These are phyloP conservation scores for Strobilomyces echinocephalus DNA, from an alignment of 768 basidiomycete species.

Conservation along the genomic window DNA sequence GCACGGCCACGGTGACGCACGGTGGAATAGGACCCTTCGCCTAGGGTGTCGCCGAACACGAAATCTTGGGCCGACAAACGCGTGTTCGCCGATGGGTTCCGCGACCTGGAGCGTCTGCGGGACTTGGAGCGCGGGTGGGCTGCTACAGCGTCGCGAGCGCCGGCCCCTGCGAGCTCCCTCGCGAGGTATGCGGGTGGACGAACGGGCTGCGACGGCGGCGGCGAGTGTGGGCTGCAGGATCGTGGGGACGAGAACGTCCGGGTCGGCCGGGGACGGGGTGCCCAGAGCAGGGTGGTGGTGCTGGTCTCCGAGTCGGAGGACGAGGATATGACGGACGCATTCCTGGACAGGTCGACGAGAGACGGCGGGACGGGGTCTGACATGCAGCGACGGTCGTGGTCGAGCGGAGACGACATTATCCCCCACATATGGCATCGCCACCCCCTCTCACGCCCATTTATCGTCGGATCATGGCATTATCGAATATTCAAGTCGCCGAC, in stretches of 20 bases:
- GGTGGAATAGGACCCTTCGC: slow-evolving; percentile 80
- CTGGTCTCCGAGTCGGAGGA: slow-evolving; percentile 52
- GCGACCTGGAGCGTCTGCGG: slow-evolving; percentile 35
- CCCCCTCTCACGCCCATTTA: background rate
- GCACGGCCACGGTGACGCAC: slow-evolving; percentile 40
- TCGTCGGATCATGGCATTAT: background rate
- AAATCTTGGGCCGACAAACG: slow-evolving; percentile 57
- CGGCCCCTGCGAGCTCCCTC: slow-evolving; percentile 46
- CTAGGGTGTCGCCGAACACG: slow-evolving; percentile 66
- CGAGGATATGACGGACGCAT: slow-evolving; percentile 71
- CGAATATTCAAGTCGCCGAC: background rate
- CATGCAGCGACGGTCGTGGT: slow-evolving; percentile 7
- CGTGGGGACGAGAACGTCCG: slow-evolving; percentile 65
- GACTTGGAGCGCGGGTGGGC: slow-evolving; percentile 38
- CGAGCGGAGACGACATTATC: background rate
- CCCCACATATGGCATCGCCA: background rate
- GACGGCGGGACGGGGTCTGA: slow-evolving; percentile 28
- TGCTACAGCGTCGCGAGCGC: slow-evolving; percentile 5
- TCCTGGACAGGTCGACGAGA: slow-evolving; percentile 66
- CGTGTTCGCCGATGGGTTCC: slow-evolving; percentile 44
- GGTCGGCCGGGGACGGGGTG: slow-evolving; percentile 49
- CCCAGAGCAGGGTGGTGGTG: slow-evolving; percentile 36
- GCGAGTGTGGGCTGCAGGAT: slow-evolving; percentile 47
- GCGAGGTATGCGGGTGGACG: slow-evolving; percentile 54
- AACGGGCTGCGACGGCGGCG: slow-evolving; percentile 29